Conservation (phyloP, 169 alveolate species). For the Eimeria maxima region DNA sequence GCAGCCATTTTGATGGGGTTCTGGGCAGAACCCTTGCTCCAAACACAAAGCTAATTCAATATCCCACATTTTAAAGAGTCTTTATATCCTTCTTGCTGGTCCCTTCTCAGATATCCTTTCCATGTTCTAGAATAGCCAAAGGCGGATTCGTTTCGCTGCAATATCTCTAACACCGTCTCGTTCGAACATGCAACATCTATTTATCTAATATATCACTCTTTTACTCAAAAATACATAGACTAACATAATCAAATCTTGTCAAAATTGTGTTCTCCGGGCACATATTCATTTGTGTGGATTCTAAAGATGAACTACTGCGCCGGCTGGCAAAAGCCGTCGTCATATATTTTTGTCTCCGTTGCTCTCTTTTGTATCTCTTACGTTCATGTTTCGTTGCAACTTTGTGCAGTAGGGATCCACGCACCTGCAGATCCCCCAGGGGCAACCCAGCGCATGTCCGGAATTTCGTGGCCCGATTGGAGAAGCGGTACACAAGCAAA, state of each 20-base stretch:
- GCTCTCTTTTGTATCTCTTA: background rate
- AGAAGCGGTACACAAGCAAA: too few species aligned
- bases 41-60: background rate
- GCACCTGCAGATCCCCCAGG: background rate
- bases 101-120: background rate
- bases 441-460: too few species aligned
- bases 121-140: background rate
- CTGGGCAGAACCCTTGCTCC: background rate
- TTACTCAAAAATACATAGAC: too few species aligned
- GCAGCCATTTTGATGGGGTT: background rate
- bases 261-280: background rate
- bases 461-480: background rate
- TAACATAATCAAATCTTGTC: background rate
- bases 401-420: background rate
- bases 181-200: too few species aligned
- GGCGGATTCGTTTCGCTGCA: background rate
- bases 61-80: background rate
- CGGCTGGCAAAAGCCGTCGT: background rate
- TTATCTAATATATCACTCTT: too few species aligned
- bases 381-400: background rate
- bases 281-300: background rate
- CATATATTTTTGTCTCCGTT: background rate
- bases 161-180: too few species aligned
- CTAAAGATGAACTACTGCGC: background rate
- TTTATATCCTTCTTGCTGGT: too few species aligned